Conservation (phyloP, 345 rosid species). For the Carallia brachiata region DNA sequence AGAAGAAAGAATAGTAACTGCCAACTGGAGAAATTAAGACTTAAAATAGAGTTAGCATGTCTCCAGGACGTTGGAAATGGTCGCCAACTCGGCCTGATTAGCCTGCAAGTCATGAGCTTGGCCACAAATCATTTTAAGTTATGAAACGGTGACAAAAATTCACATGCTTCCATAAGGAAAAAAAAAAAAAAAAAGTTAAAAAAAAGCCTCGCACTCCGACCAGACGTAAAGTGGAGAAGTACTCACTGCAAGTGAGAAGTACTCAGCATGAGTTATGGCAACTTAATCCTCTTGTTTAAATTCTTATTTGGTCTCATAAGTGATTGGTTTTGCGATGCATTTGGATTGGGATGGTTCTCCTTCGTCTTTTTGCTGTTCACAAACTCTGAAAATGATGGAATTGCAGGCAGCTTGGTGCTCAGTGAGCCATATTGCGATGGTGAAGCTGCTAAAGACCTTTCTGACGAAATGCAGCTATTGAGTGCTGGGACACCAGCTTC, state of each 20-base stretch:
- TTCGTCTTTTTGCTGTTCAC: slow-evolving; percentile 44
- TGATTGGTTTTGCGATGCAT: slow-evolving; percentile 32
- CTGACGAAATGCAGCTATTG: slow-evolving; percentile 11
- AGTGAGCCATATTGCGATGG: slow-evolving; percentile 18
- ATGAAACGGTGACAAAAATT: too few species aligned
- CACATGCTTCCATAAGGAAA: too few species aligned
- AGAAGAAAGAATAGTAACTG: too few species aligned
- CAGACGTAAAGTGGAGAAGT: neutral
- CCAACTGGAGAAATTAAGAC: too few species aligned
- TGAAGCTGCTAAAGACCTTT: slow-evolving; percentile 13
- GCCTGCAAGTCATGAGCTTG: too few species aligned
- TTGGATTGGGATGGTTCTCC: slow-evolving; percentile 10
- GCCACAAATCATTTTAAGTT: too few species aligned
- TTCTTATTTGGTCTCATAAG: slow-evolving; percentile 30
- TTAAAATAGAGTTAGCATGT: too few species aligned
- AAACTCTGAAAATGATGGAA: slow-evolving; percentile 81
- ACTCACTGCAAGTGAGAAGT: neutral
- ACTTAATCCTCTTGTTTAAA: slow-evolving; percentile 53
- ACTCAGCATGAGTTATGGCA: slow-evolving; percentile 27
- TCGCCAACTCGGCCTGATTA: too few species aligned
- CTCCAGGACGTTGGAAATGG: too few species aligned
- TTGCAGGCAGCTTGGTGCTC: slow-evolving; percentile 40
- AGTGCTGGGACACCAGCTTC: slow-evolving; percentile 15
- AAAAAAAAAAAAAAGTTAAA: too few species aligned
- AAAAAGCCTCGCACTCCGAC: too few species aligned